Evolutionary conservation across 2,329 filamentous ascomycete species (phyloP).

Genomic region (Diaporthe vexans): DNA sequence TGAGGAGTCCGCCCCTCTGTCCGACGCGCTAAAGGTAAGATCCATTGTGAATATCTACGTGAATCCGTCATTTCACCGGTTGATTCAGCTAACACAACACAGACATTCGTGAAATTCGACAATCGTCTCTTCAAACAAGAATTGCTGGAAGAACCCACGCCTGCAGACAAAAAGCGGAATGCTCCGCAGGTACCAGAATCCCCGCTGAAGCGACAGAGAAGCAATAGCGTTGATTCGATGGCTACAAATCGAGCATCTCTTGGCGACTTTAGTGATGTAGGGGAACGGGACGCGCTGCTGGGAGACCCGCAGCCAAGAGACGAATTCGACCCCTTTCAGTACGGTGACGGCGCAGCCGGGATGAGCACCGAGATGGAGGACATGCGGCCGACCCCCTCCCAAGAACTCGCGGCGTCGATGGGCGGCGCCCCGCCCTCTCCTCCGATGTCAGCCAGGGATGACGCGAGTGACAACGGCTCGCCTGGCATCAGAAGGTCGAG

Average conservation of each 20-base stretch:
- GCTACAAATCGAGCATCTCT: conserved; percentile 40
- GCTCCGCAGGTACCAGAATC: conserved; percentile 34
- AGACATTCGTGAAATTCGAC: conserved; percentile 53
- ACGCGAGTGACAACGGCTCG: conserved; percentile 32
- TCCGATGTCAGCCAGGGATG: conserved; percentile 33
- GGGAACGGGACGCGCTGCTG: conserved; percentile 35
- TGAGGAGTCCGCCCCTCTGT: conserved; percentile 44
- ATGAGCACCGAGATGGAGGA: conserved; percentile 35
- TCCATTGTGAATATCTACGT: neutral
- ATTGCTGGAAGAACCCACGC: conserved; percentile 46
- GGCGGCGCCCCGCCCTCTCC: conserved; percentile 36
- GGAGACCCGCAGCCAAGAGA: conserved; percentile 24
- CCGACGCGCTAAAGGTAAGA: conserved; percentile 46
- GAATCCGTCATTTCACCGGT: neutral
- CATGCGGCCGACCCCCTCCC: conserved; percentile 22
- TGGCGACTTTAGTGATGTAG: conserved; percentile 39
- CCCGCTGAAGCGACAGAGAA: conserved; percentile 38
- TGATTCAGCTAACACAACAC: conserved; percentile 5
- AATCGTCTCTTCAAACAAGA: conserved; percentile 54
- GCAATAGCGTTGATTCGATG: conserved; percentile 40
- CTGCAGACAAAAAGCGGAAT: conserved; percentile 47
- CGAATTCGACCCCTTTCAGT: conserved; percentile 34
- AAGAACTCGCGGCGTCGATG: conserved; percentile 37
- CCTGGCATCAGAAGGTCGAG: conserved; percentile 35
- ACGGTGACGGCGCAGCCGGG: conserved; percentile 8